Percentiles rank a stretch among this genome's conserved stretches.
phyloP scores from a whole-genome alignment of 1,284 basidiomycete species.

The Neolentinus lepideus region DNA sequence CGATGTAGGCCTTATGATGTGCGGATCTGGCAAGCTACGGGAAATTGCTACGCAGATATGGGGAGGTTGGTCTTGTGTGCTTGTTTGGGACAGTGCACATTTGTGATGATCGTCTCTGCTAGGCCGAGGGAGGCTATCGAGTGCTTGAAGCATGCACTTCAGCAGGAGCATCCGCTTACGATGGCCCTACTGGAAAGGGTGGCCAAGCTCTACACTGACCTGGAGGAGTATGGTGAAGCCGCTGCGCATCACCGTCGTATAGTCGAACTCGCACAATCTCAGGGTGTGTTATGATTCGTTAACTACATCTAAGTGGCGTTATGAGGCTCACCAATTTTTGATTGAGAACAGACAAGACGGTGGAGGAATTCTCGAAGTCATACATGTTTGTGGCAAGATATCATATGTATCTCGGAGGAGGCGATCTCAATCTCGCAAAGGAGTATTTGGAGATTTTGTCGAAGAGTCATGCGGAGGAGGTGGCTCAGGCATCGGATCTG shows the following conservation, averaged over 20 bases:
- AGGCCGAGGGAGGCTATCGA: conserved; percentile 84
- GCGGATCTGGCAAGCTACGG: conserved; percentile 93
- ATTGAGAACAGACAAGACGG: conserved; percentile 45
- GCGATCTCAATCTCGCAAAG: conserved; percentile 53
- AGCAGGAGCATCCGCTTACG: conserved; percentile 79
- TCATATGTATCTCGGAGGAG: conserved; percentile 54
- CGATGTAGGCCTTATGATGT: conserved; percentile 85
- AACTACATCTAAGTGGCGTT: conserved; percentile 3
- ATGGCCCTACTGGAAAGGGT: conserved; percentile 72
- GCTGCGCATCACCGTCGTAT: conserved; percentile 67
- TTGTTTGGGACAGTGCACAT: background rate
- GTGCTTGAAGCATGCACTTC: conserved; percentile 82
- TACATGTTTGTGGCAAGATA: conserved; percentile 76
- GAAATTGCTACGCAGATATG: conserved; percentile 90
- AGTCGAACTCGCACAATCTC: conserved; percentile 67
- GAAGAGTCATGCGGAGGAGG: conserved; percentile 71
- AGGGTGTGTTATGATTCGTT: conserved; percentile 23
- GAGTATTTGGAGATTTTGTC: conserved; percentile 70
- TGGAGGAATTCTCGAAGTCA: conserved; percentile 75
- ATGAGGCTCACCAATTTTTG: conserved; percentile 4
- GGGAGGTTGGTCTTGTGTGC: conserved; percentile 47
- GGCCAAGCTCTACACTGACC: conserved; percentile 64
- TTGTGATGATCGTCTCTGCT: conserved; percentile 5
- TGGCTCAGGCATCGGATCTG: conserved; percentile 54
- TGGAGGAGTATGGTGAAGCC: conserved; percentile 62